Conservation (phyloP, 148 eudicot species). For the Selenicereus undatus region DNA sequence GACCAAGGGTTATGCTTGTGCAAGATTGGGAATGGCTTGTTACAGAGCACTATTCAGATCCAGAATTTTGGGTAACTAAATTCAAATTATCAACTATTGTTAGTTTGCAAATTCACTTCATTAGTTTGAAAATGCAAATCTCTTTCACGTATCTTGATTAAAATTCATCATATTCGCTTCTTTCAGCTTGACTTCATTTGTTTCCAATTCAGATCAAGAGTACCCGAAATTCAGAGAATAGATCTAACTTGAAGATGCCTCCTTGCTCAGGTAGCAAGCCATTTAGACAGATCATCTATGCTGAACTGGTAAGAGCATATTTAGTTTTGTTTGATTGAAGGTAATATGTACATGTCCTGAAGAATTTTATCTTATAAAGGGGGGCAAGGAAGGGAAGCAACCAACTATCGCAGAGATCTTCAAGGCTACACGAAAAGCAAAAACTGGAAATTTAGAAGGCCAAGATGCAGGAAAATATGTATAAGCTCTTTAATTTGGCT, state of each 20-base stretch:
- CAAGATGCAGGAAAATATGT: too few relatives aligned
- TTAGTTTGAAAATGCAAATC: too few relatives aligned
- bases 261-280: neutral
- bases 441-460: too few relatives aligned
- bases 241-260: neutral
- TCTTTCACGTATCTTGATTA: neutral
- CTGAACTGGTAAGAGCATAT: neutral
- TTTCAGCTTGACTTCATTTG: neutral
- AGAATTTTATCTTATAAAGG: neutral
- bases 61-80: neutral
- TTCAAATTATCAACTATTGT: too few relatives aligned
- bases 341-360: too few relatives aligned
- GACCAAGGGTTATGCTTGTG: neutral
- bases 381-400: neutral
- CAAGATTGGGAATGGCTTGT: neutral
- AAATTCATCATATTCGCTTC: neutral
- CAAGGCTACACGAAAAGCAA: neutral
- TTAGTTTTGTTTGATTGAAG: too few relatives aligned
- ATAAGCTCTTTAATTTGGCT: too few relatives aligned
- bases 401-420: neutral
- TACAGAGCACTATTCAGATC: neutral
- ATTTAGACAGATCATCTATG: neutral
- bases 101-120: too few relatives aligned
- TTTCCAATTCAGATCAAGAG: neutral
- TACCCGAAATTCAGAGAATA: neutral